Conservation (phyloP, 208 protist genomes). For the Tritrichomonas foetus region DNA sequence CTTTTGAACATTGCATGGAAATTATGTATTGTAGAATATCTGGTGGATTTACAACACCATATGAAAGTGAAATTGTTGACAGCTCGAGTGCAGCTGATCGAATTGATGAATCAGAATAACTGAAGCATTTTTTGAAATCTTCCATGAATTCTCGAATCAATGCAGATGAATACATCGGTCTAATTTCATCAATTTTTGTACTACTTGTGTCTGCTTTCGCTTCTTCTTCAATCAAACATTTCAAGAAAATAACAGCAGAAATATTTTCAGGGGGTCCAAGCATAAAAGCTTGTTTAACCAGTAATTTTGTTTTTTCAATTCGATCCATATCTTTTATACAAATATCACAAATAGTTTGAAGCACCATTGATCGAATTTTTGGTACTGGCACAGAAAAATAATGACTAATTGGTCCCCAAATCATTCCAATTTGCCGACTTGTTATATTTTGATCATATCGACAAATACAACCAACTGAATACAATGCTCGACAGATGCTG, state of each 20-base stretch:
- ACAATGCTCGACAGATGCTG: background rate
- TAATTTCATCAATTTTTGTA: background rate
- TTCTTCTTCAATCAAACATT: background rate
- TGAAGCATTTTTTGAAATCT: background rate
- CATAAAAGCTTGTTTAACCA: background rate
- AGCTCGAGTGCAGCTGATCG: background rate
- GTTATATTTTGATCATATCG: background rate
- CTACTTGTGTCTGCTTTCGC: background rate
- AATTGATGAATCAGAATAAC: background rate
- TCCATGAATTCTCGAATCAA: background rate
- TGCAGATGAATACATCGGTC: background rate
- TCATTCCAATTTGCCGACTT: background rate
- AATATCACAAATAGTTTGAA: background rate
- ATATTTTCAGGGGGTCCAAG: background rate
- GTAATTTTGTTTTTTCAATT: background rate
- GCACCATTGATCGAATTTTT: background rate
- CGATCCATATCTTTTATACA: background rate
- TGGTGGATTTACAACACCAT: background rate
- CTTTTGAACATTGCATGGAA: background rate
- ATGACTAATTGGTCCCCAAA: background rate
- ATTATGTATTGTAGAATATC: background rate
- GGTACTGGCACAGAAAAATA: background rate
- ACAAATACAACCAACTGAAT: background rate
- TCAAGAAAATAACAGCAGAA: background rate
- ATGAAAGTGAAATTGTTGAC: background rate